Conservation (phyloP, 1,139 yeast genomes). For the Yamadazyma atmosphaerica region DNA sequence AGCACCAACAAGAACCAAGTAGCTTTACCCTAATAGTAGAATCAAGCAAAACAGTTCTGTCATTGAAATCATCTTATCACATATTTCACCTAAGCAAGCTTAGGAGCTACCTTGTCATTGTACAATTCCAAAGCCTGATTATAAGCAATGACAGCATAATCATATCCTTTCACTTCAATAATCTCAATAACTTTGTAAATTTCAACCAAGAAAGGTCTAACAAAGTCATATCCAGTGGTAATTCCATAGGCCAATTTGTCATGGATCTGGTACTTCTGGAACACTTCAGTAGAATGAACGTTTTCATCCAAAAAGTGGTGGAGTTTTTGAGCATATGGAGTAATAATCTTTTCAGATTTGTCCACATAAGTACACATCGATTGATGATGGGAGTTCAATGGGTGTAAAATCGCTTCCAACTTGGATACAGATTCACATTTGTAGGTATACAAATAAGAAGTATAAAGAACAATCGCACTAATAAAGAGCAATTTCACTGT, state of each 20-base stretch:
- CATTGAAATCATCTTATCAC: background rate
- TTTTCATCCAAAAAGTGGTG: constrained; percentile 35
- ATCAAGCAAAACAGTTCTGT: background rate
- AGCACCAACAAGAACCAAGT: too few species aligned
- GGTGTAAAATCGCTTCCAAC: constrained; percentile 38
- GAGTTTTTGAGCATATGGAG: constrained; percentile 33
- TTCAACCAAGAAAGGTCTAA: constrained; percentile 30
- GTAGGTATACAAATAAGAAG: constrained; percentile 39
- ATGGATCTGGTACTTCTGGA: constrained; percentile 34
- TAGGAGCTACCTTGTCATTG: constrained; percentile 8
- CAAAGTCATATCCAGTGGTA: constrained; percentile 18
- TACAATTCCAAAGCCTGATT: constrained; percentile 11
- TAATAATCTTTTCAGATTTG: constrained; percentile 27
- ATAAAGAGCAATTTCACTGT: constrained; percentile 27
- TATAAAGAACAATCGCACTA: constrained; percentile 33
- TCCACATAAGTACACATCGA: constrained; percentile 37
- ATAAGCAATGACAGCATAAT: constrained; percentile 19
- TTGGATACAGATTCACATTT: constrained; percentile 41
- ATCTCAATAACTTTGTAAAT: constrained; percentile 33
- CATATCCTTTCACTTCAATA: constrained; percentile 28
- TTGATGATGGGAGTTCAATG: constrained; percentile 37
- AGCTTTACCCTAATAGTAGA: too few species aligned
- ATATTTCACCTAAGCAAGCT: constrained; percentile 5
- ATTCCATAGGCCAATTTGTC: constrained; percentile 23
- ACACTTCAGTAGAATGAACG: constrained; percentile 38